Conservation (phyloP, 2,329 filamentous ascomycete species). For the Zasmidium angulare region DNA sequence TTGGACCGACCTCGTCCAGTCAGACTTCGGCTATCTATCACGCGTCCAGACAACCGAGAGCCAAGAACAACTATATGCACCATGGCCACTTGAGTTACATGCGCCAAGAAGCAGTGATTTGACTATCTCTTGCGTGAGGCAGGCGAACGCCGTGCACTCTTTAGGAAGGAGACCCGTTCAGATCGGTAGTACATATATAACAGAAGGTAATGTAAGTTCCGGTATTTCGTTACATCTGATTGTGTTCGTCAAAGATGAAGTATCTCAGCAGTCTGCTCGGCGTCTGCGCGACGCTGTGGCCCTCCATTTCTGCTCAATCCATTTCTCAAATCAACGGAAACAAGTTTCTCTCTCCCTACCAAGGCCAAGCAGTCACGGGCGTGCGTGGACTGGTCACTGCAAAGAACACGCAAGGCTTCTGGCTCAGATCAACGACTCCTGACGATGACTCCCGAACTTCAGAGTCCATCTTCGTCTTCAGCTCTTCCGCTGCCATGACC, state of each 20-base stretch:
- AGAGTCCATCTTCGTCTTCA: constrained; percentile 66
- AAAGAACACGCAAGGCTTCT: constrained; percentile 62
- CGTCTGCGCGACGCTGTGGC: background rate
- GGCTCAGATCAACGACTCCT: constrained; percentile 60
- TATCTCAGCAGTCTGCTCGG: background rate
- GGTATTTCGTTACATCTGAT: background rate
- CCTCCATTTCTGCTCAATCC: constrained; percentile 17
- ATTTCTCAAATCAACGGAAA: constrained; percentile 62
- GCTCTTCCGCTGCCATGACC: constrained; percentile 50
- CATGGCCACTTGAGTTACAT: background rate
- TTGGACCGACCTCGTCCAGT: background rate
- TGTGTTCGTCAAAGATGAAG: background rate
- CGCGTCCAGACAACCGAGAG: background rate
- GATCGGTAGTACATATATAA: background rate
- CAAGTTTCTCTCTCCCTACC: constrained; percentile 62
- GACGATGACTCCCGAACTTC: constrained; percentile 60
- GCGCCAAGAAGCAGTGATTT: constrained; percentile 1
- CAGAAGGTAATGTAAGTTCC: background rate
- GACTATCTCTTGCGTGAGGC: background rate
- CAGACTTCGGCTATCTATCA: background rate
- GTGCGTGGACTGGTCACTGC: constrained; percentile 66
- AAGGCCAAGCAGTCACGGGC: constrained; percentile 56
- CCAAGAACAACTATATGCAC: background rate
- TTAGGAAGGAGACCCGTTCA: constrained; percentile 1
- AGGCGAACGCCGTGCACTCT: background rate